phyloP scores from a whole-genome alignment of 495 filamentous ascomycete genomes.

The Lasiosphaeris hirsuta region DNA sequence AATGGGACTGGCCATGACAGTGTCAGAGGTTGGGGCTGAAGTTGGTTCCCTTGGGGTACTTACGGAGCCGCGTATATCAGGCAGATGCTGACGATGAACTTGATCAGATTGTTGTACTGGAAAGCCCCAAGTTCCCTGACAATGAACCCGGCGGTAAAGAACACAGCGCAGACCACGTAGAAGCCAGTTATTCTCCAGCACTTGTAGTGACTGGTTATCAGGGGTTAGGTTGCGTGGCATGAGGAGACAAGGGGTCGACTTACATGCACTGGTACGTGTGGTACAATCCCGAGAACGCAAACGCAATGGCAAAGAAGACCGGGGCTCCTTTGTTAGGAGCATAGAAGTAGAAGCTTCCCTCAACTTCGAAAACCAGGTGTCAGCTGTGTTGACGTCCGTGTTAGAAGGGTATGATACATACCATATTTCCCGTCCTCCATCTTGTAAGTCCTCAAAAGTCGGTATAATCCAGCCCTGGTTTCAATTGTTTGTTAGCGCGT shows the following conservation, averaged over 20 bases:
- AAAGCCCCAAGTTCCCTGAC: conserved; percentile 56
- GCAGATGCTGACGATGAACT: conserved; percentile 59
- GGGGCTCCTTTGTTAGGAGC: conserved; percentile 71
- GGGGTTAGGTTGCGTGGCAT: not conserved
- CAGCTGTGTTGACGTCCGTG: not conserved
- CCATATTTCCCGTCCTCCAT: conserved; percentile 15
- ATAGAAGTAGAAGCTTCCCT: conserved; percentile 64
- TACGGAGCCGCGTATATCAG: conserved; percentile 65
- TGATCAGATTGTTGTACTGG: conserved; percentile 51
- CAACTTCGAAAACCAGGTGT: conserved; percentile 27
- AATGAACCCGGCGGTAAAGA: conserved; percentile 58
- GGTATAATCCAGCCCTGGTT: conserved; percentile 33
- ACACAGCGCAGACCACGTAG: conserved; percentile 35
- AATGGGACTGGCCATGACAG: conserved; percentile 50
- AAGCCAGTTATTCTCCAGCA: conserved; percentile 39
- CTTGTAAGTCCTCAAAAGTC: not conserved
- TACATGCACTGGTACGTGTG: conserved; percentile 66
- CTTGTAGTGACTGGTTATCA: conserved; percentile 52
- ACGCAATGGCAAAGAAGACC: conserved; percentile 64
- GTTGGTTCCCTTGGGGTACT: conserved; percentile 22
- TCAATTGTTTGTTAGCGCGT: not conserved
- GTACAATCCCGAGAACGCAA: conserved; percentile 52
- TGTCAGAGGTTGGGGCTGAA: conserved; percentile 3
- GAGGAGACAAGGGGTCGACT: conserved; percentile 14
- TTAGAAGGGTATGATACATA: not conserved